These are phyloP conservation scores for Prototheca cutis DNA, from an alignment of 163 green algal genomes.

Conservation along the genomic window DNA sequence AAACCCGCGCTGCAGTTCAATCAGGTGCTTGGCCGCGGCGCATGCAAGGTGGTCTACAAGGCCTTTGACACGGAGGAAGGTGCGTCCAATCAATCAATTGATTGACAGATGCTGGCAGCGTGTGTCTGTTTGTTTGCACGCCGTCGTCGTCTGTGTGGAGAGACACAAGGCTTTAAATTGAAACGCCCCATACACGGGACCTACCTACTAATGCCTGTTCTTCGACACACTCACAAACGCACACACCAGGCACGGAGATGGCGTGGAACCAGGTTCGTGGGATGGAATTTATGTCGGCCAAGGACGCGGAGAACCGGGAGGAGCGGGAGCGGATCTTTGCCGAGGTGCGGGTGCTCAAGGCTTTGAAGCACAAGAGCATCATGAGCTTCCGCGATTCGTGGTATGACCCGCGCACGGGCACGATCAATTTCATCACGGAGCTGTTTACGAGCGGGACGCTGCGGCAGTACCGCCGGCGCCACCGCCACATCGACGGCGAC, in stretches of 20 bases:
- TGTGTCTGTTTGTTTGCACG: too few species aligned
- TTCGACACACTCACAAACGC: background rate
- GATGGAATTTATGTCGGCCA: constrained; percentile 34
- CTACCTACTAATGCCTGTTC: too few species aligned
- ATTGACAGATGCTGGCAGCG: too few species aligned
- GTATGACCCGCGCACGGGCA: constrained; percentile 50
- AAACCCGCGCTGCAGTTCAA: constrained; percentile 72
- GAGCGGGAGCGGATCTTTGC: constrained; percentile 82
- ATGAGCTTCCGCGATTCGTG: constrained; percentile 97
- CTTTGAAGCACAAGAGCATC: constrained; percentile 97
- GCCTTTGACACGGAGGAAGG: constrained; percentile 89
- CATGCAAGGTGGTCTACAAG: constrained; percentile 96
- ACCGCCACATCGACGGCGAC: constrained; percentile 88
- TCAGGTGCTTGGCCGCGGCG: constrained; percentile 73
- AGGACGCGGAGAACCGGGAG: constrained; percentile 38
- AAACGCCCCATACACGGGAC: too few species aligned
- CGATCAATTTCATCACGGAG: constrained; percentile 99
- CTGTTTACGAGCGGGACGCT: constrained; percentile 96
- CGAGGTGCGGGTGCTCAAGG: constrained; percentile 95
- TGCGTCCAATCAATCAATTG: background rate
- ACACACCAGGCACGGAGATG: constrained; percentile 73
- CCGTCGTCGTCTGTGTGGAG: too few species aligned
- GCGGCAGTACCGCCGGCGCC: constrained; percentile 92
- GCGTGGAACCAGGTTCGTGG: constrained; percentile 90
- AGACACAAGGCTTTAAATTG: too few species aligned